phyloP scores from a whole-genome alignment of 1,139 yeast genomes.

The Taiozyma onychis region DNA sequence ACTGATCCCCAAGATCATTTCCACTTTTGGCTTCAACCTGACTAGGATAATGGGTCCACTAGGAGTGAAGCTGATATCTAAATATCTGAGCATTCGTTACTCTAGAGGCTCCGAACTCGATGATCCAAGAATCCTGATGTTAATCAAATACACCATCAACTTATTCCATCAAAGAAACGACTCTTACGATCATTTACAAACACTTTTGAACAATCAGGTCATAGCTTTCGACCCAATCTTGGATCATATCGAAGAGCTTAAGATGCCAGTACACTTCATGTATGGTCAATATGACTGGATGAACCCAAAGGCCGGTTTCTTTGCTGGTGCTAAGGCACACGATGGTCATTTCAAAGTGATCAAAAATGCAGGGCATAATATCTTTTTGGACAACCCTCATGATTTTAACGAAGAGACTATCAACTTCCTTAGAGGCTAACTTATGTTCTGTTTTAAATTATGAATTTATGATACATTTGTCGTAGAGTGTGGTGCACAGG shows the following conservation, averaged over 20 bases:
- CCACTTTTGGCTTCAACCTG: slow-evolving; percentile 34
- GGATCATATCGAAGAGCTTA: slow-evolving; percentile 47
- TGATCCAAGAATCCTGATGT: slow-evolving; percentile 22
- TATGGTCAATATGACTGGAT: slow-evolving; percentile 88
- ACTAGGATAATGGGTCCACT: slow-evolving; percentile 51
- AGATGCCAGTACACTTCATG: slow-evolving; percentile 45
- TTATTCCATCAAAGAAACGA: slow-evolving; percentile 22
- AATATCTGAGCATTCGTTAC: slow-evolving; percentile 46
- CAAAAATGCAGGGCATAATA: slow-evolving; percentile 66
- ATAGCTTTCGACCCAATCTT: slow-evolving; percentile 71
- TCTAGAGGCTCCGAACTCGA: slow-evolving; percentile 25
- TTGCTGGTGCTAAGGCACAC: slow-evolving; percentile 26
- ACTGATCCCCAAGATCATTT: slow-evolving; percentile 25
- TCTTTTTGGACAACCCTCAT: slow-evolving; percentile 67
- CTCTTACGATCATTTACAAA: slow-evolving; percentile 13
- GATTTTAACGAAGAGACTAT: slow-evolving; percentile 50
- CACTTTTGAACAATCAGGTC: slow-evolving; percentile 26
- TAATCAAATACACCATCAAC: slow-evolving; percentile 24
- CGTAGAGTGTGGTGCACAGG: neutral
- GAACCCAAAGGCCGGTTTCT: slow-evolving; percentile 67
- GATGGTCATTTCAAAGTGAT: slow-evolving; percentile 39
- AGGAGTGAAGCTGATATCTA: slow-evolving; percentile 53
- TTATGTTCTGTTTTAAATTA: neutral
- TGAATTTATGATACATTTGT: neutral
- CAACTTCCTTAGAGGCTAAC: slow-evolving; percentile 31